phyloP scores from a whole-genome alignment of 768 basidiomycete species.

The Termitomyces heimii region DNA sequence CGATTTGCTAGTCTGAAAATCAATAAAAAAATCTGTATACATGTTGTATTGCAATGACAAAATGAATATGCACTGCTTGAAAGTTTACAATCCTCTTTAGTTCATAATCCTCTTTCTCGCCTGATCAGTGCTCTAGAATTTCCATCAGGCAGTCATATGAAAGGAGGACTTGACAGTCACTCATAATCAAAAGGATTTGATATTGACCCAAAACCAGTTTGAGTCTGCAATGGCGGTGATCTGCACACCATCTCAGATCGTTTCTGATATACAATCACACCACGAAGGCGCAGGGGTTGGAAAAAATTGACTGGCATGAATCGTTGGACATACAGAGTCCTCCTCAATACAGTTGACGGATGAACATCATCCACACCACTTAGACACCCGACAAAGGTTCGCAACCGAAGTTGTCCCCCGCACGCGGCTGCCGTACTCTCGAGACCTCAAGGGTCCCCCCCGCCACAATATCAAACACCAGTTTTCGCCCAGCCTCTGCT shows the following conservation, averaged over 20 bases:
- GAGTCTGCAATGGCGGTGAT: not conserved
- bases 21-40: not conserved
- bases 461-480: slow-evolving; percentile 25
- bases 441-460: slow-evolving; percentile 35
- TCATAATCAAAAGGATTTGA: no score
- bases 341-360: slow-evolving; percentile 10
- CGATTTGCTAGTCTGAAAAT: not conserved
- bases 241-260: not conserved
- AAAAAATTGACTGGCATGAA: slow-evolving; percentile 19
- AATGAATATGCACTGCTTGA: not conserved
- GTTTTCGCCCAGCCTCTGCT: slow-evolving; percentile 30
- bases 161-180: no score
- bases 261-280: slow-evolving; percentile 2
- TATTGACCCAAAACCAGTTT: not conserved
- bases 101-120: not conserved
- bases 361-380: slow-evolving; percentile 8
- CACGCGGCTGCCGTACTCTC: slow-evolving; percentile 27
- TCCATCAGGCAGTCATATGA: no score
- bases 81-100: not conserved
- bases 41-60: not conserved
- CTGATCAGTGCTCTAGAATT: not conserved
- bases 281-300: slow-evolving; percentile 15
- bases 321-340: slow-evolving; percentile 15
- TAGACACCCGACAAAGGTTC: slow-evolving; percentile 4
- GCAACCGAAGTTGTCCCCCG: slow-evolving; percentile 9